phyloP scores from a whole-genome alignment of 1,284 basidiomycete genomes.

The Mycena citricolor region DNA sequence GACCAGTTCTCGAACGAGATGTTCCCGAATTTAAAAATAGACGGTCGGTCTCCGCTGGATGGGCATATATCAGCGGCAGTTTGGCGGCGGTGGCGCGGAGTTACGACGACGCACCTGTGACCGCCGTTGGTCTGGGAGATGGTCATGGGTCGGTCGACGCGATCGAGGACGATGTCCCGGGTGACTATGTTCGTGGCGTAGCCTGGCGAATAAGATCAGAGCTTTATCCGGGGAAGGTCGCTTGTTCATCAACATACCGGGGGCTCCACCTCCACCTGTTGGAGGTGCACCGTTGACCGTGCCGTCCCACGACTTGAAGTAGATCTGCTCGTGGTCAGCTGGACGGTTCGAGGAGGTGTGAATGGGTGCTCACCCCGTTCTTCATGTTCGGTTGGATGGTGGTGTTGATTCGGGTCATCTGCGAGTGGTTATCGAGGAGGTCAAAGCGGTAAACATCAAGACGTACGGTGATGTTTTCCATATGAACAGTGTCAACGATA shows the following conservation, averaged over 20 bases:
- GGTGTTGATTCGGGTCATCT: conserved; percentile 40
- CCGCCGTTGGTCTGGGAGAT: conserved; percentile 56
- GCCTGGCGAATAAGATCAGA: conserved; percentile 33
- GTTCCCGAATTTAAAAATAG: conserved; percentile 47
- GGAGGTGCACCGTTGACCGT: conserved; percentile 56
- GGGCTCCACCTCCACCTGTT: conserved; percentile 62
- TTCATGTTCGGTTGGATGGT: conserved; percentile 21
- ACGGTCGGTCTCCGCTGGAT: conserved; percentile 49
- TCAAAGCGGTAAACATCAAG: conserved; percentile 45
- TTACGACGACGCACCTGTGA: conserved; percentile 39
- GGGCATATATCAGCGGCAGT: neutral
- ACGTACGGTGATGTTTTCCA: conserved; percentile 6
- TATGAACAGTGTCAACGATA: conserved; percentile 19
- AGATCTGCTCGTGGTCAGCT: conserved; percentile 39
- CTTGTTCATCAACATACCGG: conserved; percentile 34
- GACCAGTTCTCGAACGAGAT: conserved; percentile 48
- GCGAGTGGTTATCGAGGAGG: conserved; percentile 55
- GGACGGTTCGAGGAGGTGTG: neutral
- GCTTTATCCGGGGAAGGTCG: neutral
- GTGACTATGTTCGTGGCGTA: conserved; percentile 50
- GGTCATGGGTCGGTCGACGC: conserved; percentile 46
- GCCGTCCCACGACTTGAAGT: conserved; percentile 63
- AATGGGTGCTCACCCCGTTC: conserved; percentile 10
- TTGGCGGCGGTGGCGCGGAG: neutral
- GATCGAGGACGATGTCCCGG: conserved; percentile 46